These are phyloP conservation scores for Chaetomium olivaceum DNA, from an alignment of 2,329 filamentous ascomycete species.

Conservation along the genomic window DNA sequence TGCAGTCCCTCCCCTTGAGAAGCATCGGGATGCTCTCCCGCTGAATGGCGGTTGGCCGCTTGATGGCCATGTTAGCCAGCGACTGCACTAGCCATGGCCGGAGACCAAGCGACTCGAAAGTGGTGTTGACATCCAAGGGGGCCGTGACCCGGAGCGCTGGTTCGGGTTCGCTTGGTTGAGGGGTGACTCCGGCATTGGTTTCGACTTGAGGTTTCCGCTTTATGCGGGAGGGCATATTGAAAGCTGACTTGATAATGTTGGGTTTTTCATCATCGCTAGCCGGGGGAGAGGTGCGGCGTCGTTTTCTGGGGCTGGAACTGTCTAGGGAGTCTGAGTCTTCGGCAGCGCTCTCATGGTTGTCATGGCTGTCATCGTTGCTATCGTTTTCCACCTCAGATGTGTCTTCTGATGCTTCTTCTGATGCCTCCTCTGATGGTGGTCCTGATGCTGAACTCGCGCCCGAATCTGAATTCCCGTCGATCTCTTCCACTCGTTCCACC, in stretches of 20 bases:
- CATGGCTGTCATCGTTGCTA: neutral
- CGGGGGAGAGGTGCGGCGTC: constrained; percentile 43
- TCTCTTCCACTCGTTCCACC: constrained; percentile 17
- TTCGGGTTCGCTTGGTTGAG: constrained; percentile 13
- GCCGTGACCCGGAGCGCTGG: constrained; percentile 44
- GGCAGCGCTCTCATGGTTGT: neutral
- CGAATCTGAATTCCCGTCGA: constrained; percentile 20
- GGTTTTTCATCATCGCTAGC: constrained; percentile 34
- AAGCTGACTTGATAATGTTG: constrained; percentile 42
- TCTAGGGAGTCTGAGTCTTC: constrained; percentile 37
- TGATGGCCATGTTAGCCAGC: constrained; percentile 75
- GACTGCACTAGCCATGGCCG: constrained; percentile 87
- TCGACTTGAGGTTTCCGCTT: constrained; percentile 41
- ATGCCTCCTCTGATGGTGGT: neutral
- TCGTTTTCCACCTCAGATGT: neutral
- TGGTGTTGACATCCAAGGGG: constrained; percentile 58
- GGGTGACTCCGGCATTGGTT: constrained; percentile 16
- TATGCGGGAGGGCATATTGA: constrained; percentile 56
- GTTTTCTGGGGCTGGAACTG: constrained; percentile 48
- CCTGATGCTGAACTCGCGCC: constrained; percentile 19
- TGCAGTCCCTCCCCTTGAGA: constrained; percentile 85
- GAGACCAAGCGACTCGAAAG: constrained; percentile 72
- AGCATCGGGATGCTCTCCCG: constrained; percentile 92
- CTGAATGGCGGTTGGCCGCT: constrained; percentile 87
- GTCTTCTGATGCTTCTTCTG: neutral